Conservation (phyloP, 140 eudicot species). For the Ambrosia hybrid region DNA sequence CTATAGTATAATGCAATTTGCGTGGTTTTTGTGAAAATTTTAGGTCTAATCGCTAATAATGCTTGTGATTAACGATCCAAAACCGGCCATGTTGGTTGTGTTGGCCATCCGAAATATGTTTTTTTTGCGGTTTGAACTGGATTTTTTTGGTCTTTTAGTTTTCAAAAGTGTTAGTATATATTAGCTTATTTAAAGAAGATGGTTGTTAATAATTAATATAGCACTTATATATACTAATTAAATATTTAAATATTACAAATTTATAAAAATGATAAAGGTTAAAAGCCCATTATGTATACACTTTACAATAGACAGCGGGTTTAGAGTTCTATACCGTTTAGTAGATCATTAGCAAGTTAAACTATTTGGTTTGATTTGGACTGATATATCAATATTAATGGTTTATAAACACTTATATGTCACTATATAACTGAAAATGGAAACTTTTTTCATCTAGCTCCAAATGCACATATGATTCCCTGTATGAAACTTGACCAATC, state of each 20-base stretch:
- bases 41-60: neutral
- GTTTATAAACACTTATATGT: neutral
- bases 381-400: neutral
- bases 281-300: neutral
- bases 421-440: neutral
- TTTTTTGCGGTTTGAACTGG: neutral
- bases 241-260: neutral
- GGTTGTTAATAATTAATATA: no score
- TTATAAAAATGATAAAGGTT: neutral
- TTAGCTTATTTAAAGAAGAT: no score
- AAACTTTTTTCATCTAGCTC: constrained; percentile 9
- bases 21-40: neutral
- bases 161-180: no score
- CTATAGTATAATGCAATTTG: neutral
- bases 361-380: neutral
- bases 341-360: neutral
- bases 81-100: neutral
- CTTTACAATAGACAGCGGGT: no score
- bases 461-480: constrained; percentile 20
- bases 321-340: neutral
- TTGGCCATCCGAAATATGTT: neutral
- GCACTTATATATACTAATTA: no score
- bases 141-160: no score
- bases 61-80: neutral
- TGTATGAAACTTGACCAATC: constrained; percentile 19